Percentiles rank a stretch among this genome's conserved stretches.
phyloP scores from a whole-genome alignment of 768 basidiomycete species.

The Trametes coccinea region DNA sequence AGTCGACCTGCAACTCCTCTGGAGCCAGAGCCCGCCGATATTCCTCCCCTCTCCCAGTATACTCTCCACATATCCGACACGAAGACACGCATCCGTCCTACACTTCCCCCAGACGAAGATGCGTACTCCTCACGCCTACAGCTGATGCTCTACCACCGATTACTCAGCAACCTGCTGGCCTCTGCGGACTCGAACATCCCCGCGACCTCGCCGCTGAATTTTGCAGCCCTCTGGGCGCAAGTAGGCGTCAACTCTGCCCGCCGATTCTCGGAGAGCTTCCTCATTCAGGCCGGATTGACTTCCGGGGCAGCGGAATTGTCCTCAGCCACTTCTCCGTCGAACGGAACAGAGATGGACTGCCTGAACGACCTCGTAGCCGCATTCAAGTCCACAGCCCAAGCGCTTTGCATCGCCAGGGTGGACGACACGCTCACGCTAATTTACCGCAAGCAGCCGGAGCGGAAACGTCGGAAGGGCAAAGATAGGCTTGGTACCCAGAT shows the following conservation, averaged over 20 bases:
- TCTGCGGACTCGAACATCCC: constrained; percentile 27
- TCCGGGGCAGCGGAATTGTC: not conserved
- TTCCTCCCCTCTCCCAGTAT: constrained; percentile 7
- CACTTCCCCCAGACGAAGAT: constrained; percentile 59
- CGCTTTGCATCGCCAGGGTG: constrained; percentile 35
- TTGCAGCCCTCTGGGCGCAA: constrained; percentile 50
- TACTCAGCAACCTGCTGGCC: constrained; percentile 53
- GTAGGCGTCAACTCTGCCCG: constrained; percentile 44
- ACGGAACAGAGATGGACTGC: constrained; percentile 14
- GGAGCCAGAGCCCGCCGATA: not conserved
- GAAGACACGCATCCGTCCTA: constrained; percentile 59
- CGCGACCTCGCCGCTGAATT: constrained; percentile 42
- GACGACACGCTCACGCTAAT: constrained; percentile 47
- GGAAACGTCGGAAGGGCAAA: not conserved
- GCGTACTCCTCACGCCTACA: constrained; percentile 62
- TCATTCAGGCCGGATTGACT: constrained; percentile 33
- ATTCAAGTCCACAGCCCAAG: constrained; percentile 34
- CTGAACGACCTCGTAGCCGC: constrained; percentile 34
- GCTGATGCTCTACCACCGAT: constrained; percentile 74
- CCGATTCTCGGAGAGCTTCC: constrained; percentile 53
- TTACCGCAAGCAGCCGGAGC: constrained; percentile 42
- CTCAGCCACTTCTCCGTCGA: too few species aligned
- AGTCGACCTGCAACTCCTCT: not conserved
- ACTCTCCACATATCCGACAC: constrained; percentile 60
- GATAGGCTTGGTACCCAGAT: not conserved